A percentile compares a stretch with the other conserved stretches of the same genome.
phyloP scores from a whole-genome alignment of 2,329 filamentous ascomycete species.

The Dactylellina drechsleri region DNA sequence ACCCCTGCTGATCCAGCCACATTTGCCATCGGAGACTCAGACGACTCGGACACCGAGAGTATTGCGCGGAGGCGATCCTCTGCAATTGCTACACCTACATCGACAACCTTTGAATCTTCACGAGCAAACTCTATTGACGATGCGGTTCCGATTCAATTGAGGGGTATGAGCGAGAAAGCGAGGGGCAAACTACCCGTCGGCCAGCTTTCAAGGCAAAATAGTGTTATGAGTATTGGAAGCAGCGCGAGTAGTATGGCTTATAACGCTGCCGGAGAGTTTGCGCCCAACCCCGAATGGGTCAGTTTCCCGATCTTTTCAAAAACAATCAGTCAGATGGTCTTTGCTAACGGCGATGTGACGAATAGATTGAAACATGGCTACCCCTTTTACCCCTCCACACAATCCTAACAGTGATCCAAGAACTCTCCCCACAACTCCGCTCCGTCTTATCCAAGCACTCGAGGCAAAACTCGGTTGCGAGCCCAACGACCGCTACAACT shows the following conservation, averaged over 20 bases:
- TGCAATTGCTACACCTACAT: slow-evolving; percentile 36
- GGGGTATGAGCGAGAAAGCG: slow-evolving; percentile 97
- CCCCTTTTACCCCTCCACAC: slow-evolving; percentile 89
- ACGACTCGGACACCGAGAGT: slow-evolving; percentile 73
- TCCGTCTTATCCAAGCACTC: slow-evolving; percentile 65
- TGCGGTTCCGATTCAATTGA: slow-evolving; percentile 80
- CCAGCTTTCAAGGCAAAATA: slow-evolving; percentile 88
- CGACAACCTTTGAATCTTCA: slow-evolving; percentile 70
- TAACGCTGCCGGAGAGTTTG: slow-evolving; percentile 72
- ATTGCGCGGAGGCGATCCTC: slow-evolving; percentile 59
- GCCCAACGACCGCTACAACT: slow-evolving; percentile 62
- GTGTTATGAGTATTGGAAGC: slow-evolving; percentile 80
- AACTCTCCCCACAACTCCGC: slow-evolving; percentile 70
- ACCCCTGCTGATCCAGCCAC: slow-evolving; percentile 64
- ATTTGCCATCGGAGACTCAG: slow-evolving; percentile 87
- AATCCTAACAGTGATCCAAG: slow-evolving; percentile 78
- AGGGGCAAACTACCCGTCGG: slow-evolving; percentile 93
- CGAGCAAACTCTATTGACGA: slow-evolving; percentile 73
- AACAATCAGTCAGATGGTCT: background rate
- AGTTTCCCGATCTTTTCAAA: background rate
- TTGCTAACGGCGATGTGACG: background rate
- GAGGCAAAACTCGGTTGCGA: slow-evolving; percentile 58
- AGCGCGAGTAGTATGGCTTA: slow-evolving; percentile 68
- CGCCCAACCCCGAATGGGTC: slow-evolving; percentile 80
- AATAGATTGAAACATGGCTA: slow-evolving; percentile 88